Conservation (phyloP, 202 grass and related monocot genomes). For the Elaeis oleifera region DNA sequence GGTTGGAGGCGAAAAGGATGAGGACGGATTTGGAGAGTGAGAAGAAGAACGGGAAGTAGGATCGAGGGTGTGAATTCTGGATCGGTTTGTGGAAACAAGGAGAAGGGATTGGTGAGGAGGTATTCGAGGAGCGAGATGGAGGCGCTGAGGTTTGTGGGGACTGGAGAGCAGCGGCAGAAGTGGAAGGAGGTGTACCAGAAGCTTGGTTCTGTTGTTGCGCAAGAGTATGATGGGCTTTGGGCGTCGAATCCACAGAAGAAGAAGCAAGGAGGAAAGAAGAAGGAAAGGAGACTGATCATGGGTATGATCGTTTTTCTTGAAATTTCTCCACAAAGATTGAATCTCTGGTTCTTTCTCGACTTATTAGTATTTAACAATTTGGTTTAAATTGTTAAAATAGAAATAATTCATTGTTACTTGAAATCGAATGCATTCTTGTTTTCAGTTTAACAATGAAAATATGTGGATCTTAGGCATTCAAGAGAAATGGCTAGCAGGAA, state of each 20-base stretch:
- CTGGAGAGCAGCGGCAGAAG: slow-evolving; percentile 21
- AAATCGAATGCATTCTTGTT: too few relatives aligned
- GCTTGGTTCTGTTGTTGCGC: slow-evolving; percentile 36
- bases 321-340: not conserved
- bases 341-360: too few relatives aligned
- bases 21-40: too few relatives aligned
- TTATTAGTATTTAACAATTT: too few relatives aligned
- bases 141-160: slow-evolving; percentile 25
- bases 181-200: slow-evolving; percentile 39
- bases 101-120: not conserved
- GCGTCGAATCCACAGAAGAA: slow-evolving; percentile 5
- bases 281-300: slow-evolving; percentile 9
- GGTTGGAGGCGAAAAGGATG: too few relatives aligned
- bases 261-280: slow-evolving; percentile 24
- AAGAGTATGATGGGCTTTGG: slow-evolving; percentile 41
- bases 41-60: too few relatives aligned
- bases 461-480: too few relatives aligned
- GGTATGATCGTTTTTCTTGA: slow-evolving; percentile 5
- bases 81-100: not conserved
- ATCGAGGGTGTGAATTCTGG: too few relatives aligned
- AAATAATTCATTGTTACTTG: not conserved
- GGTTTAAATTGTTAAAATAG: not conserved
- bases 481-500: too few relatives aligned
- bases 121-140: slow-evolving; percentile 41
- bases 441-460: too few relatives aligned